Percentiles rank a stretch among this genome's conserved stretches.
Evolutionary conservation across 106 monocot genomes (phyloP).

Genomic region (Chionographis japonica): DNA sequence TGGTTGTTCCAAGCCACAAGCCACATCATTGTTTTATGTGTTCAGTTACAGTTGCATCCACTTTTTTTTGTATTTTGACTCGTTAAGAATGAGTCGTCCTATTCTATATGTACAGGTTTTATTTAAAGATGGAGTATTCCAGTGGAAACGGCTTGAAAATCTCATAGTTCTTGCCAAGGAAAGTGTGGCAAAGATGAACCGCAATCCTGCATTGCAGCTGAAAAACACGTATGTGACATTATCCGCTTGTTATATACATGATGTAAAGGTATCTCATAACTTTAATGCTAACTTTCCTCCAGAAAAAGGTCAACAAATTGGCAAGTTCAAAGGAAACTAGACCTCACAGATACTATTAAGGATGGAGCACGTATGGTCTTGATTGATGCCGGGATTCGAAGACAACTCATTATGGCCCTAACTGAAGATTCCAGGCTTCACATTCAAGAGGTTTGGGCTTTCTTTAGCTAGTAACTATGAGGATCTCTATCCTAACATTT

Average conservation of each 20-base stretch:
- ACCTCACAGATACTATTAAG: slow-evolving; percentile 93
- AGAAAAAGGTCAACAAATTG: slow-evolving; percentile 39
- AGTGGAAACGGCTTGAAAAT: slow-evolving; percentile 99
- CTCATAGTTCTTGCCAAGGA: slow-evolving; percentile 95
- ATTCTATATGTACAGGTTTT: slow-evolving; percentile 48
- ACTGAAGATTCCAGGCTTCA: slow-evolving; percentile 97
- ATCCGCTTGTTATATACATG: slow-evolving; percentile 2
- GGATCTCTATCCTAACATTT: neutral
- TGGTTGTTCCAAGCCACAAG: too few relatives aligned
- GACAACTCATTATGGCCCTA: slow-evolving; percentile 88
- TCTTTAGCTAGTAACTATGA: neutral
- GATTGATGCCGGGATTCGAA: slow-evolving; percentile 81
- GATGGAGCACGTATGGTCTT: slow-evolving; percentile 92
- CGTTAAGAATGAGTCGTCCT: neutral
- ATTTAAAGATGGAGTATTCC: slow-evolving; percentile 95
- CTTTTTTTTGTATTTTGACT: neutral
- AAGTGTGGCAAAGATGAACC: slow-evolving; percentile 87
- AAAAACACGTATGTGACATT: slow-evolving; percentile 43
- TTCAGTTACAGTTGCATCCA: neutral
- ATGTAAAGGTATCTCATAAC: neutral
- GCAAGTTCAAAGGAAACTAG: slow-evolving; percentile 60
- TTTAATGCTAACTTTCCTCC: slow-evolving; percentile 6
- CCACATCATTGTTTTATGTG: too few relatives aligned
- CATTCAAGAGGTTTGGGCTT: slow-evolving; percentile 73
- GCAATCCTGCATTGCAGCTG: slow-evolving; percentile 71